Evolutionary conservation across 1,284 basidiomycete species (phyloP).

Genomic region (Heterobasidion annosum): DNA sequence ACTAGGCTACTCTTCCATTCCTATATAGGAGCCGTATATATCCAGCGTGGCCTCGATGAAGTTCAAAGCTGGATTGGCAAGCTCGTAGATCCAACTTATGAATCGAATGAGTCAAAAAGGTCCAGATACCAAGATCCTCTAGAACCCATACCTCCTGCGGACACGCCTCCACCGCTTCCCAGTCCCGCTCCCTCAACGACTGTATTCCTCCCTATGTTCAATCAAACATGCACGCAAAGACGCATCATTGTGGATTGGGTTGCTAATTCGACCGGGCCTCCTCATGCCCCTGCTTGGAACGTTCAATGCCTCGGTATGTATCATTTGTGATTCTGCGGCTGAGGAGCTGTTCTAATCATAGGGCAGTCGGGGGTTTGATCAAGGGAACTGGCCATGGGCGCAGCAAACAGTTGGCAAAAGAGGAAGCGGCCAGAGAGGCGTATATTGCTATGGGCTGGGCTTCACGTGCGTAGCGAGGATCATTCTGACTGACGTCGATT

Average conservation of each 20-base stretch:
- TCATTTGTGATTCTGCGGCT: no score
- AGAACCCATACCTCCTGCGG: conserved; percentile 13
- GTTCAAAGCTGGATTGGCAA: conserved; percentile 52
- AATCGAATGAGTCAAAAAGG: conserved; percentile 1
- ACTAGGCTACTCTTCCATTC: conserved; percentile 48
- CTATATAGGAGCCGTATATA: conserved; percentile 58
- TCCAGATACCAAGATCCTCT: background rate
- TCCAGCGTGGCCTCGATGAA: conserved; percentile 39
- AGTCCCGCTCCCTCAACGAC: conserved; percentile 8
- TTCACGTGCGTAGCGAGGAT: background rate
- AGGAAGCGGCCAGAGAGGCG: conserved; percentile 61
- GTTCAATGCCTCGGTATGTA: conserved; percentile 40
- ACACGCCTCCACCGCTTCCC: conserved; percentile 22
- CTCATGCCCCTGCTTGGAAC: conserved; percentile 58
- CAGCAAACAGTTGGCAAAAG: conserved; percentile 66
- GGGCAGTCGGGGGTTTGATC: conserved; percentile 56
- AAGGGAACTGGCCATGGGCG: conserved; percentile 52
- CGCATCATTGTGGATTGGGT: conserved; percentile 51
- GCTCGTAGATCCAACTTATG: conserved; percentile 35
- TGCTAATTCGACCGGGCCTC: conserved; percentile 47
- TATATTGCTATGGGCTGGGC: conserved; percentile 68
- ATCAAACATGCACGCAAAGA: conserved; percentile 59
- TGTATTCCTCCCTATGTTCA: conserved; percentile 31
- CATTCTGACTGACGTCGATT: no score
- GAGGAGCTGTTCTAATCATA: background rate